Percentiles rank a stretch among this genome's conserved stretches.
Conservation (phyloP, 495 filamentous ascomycete species). For the Penicillium canariense region DNA sequence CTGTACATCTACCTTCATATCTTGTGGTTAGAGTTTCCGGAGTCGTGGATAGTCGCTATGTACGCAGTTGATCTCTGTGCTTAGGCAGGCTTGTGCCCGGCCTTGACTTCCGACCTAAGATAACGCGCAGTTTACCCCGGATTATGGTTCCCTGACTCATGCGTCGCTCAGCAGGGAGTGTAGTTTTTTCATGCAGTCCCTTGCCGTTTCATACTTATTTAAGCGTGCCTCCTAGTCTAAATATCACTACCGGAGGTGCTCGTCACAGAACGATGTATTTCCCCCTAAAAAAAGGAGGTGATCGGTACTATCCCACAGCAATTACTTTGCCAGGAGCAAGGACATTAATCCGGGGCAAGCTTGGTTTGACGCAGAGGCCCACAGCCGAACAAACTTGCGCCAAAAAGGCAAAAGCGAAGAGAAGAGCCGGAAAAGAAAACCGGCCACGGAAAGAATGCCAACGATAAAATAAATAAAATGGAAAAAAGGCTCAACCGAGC, state of each 20-base stretch:
- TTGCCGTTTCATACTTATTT: too few relatives aligned
- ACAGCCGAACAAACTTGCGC: not conserved
- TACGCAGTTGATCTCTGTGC: not conserved
- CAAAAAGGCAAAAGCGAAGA: slow-evolving; percentile 3
- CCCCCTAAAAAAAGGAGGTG: too few relatives aligned
- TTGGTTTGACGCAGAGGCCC: not conserved
- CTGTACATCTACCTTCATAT: too few relatives aligned
- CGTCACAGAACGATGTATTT: too few relatives aligned
- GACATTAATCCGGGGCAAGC: slow-evolving; percentile 4
- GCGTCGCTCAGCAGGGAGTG: not conserved
- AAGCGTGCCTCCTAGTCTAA: too few relatives aligned
- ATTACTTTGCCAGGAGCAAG: not conserved
- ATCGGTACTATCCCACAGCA: not conserved
- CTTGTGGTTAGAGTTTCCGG: too few relatives aligned
- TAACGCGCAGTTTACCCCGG: not conserved
- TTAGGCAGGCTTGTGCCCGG: not conserved
- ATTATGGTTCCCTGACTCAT: slow-evolving; percentile 2
- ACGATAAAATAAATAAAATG: not conserved
- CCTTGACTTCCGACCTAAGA: not conserved
- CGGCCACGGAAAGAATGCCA: not conserved
- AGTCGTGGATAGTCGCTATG: too few relatives aligned
- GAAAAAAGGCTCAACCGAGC: not conserved
- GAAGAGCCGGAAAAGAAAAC: not conserved
- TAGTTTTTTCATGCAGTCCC: too few relatives aligned
- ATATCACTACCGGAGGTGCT: too few relatives aligned